A percentile compares a stretch with the other conserved stretches of the same genome.
Evolutionary conservation across 2,329 filamentous ascomycete species (phyloP).

Genomic region (Stemphylium beticola): DNA sequence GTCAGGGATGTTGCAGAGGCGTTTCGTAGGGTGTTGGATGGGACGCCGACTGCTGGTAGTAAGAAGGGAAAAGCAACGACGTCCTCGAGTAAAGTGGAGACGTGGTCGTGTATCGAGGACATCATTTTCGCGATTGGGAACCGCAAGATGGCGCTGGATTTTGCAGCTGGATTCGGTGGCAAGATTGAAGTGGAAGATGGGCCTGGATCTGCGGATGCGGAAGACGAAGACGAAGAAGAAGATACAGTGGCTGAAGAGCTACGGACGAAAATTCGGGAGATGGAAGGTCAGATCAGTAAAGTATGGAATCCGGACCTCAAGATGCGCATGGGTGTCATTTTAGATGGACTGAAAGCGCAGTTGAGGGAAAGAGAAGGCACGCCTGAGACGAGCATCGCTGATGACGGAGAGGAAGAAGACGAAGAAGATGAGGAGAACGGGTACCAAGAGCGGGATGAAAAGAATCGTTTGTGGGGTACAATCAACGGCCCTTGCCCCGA

Average conservation of each 20-base stretch:
- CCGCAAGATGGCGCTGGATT: slow-evolving; percentile 58
- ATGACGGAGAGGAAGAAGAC: background rate
- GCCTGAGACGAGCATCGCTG: background rate
- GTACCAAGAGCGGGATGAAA: background rate
- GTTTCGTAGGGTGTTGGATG: slow-evolving; percentile 54
- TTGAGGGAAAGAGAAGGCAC: slow-evolving; percentile 26
- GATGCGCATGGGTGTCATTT: slow-evolving; percentile 34
- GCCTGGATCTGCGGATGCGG: slow-evolving; percentile 48
- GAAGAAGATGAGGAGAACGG: background rate
- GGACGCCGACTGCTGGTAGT: slow-evolving; percentile 22
- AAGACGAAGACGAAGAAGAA: slow-evolving; percentile 30
- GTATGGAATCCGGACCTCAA: slow-evolving; percentile 47
- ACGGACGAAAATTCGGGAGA: slow-evolving; percentile 41
- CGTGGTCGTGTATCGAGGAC: slow-evolving; percentile 57
- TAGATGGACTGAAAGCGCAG: slow-evolving; percentile 41
- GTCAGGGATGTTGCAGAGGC: slow-evolving; percentile 63
- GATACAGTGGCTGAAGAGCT: slow-evolving; percentile 39
- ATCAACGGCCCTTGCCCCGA: too few species aligned
- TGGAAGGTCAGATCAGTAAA: slow-evolving; percentile 42
- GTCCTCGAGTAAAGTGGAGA: slow-evolving; percentile 25
- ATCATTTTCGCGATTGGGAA: slow-evolving; percentile 66
- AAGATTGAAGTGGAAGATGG: slow-evolving; percentile 46
- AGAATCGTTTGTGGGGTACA: too few species aligned
- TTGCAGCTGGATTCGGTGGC: slow-evolving; percentile 57
- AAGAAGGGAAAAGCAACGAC: slow-evolving; percentile 26